Evolutionary conservation across 2,329 filamentous ascomycete genomes (phyloP), one percentile per base, ranked within the genome.

Genomic region (Trichoderma semiorbis): DNA sequence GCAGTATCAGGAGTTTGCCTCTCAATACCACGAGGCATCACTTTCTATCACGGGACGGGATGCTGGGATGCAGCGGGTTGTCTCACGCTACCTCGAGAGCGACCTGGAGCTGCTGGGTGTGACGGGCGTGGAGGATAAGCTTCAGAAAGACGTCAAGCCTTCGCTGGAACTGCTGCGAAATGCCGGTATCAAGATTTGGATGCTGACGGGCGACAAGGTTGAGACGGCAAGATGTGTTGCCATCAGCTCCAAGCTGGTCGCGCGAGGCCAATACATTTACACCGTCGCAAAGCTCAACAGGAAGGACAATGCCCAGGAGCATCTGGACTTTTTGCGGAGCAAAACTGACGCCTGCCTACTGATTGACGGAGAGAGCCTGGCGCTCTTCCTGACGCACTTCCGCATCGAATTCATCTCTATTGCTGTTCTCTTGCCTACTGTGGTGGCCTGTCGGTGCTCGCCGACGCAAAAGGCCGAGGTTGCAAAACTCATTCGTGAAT

Each of bases 171-270:
- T 99, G 6, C 88, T 99, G 67, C 93, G 96, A 75, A 99, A 99
- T 77, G 96, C 96, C 0, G 96, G 96, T 30, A 96, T 99, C 83
- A 98, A 98, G 81, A 98, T 99, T 65, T 99, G 96, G 96, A 99
- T 99, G 96, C 86, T 99, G 79, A 99, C 96, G 0, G 96, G 96
- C 61, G 96, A 99, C 85, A 99, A 99, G 82, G 93, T 99, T 3
- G 96, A 99, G 83, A 99, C 96, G 16, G 96, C 96, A 18, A 91
- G 96, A 43, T 99, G 96, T 81, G 95, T 99, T 14, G 97, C 96
- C 2, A 92, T 99, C 57, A 97, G 93, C 78, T 95, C 95, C 34
- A 98, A 98, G 80, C 88, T 99, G 7, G 96, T 99, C 16, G 92
- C 94, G 5, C 88, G 96, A 73, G 95, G 95, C 1, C 97, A 99